Evolutionary conservation across 352 stramenopile genomes (phyloP).

Genomic region (Globisporangium apiculatum): DNA sequence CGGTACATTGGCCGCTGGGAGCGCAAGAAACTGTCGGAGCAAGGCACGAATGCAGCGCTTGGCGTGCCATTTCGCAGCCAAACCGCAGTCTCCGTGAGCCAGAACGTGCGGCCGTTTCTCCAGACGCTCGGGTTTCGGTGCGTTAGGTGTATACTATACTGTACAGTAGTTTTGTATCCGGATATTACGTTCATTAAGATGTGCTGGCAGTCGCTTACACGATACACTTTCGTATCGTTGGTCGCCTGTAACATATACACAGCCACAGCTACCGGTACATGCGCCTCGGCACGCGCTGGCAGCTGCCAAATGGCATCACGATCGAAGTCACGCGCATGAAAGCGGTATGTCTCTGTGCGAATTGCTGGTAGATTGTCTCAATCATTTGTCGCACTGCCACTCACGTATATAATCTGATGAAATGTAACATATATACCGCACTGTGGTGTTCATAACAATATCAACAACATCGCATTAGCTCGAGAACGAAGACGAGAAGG

Average conservation of each 20-base stretch:
- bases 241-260: not conserved
- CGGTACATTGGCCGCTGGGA: slow-evolving; percentile 82
- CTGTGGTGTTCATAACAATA: too few species aligned
- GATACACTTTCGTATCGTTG: too few species aligned
- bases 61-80: slow-evolving; percentile 78
- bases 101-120: slow-evolving; percentile 75
- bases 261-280: slow-evolving; percentile 84
- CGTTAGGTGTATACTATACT: not conserved
- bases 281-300: slow-evolving; percentile 74
- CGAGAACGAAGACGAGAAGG: slow-evolving; percentile 74
- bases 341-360: slow-evolving; percentile 28
- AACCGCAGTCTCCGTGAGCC: slow-evolving; percentile 74
- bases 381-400: not conserved
- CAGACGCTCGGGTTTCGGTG: slow-evolving; percentile 74
- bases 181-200: too few species aligned
- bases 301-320: slow-evolving; percentile 76
- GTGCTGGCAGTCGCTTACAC: too few species aligned
- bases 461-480: slow-evolving; percentile 22
- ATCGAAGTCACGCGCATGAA: slow-evolving; percentile 86
- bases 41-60: slow-evolving; percentile 45
- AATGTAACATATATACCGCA: too few species aligned
- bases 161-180: too few species aligned
- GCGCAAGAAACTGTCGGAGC: slow-evolving; percentile 82
- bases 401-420: not conserved
- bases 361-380: not conserved